Percentiles rank a stretch among this genome's conserved stretches.
phyloP scores from a whole-genome alignment of 1,139 yeast genomes.

The Yamadazyma siamensis region DNA sequence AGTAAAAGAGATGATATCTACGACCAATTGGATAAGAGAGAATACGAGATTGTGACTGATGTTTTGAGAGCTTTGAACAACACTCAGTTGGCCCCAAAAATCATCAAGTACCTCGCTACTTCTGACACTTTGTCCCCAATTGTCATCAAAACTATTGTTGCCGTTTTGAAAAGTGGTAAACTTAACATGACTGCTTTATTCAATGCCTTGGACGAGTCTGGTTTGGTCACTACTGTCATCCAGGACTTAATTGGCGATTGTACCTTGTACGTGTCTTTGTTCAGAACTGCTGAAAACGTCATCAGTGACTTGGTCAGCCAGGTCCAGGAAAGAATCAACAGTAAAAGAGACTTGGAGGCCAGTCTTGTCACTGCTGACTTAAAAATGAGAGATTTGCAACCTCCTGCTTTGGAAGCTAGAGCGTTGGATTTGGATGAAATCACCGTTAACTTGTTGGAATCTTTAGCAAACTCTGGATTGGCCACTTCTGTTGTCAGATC shows the following conservation, averaged over 20 bases:
- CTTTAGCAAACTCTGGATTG: constrained; percentile 41
- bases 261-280: constrained; percentile 34
- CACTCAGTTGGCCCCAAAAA: constrained; percentile 36
- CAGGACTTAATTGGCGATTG: constrained; percentile 42
- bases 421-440: constrained; percentile 24
- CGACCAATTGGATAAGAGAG: constrained; percentile 25
- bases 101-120: constrained; percentile 35
- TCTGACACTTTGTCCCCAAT: constrained; percentile 33
- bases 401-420: constrained; percentile 11
- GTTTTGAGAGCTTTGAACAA: constrained; percentile 39
- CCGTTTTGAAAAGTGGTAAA: constrained; percentile 31
- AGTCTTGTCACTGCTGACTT: constrained; percentile 12
- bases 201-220: constrained; percentile 37
- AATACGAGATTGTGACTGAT: constrained; percentile 39
- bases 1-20: constrained; percentile 31
- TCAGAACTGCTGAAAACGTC: constrained; percentile 29
- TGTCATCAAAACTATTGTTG: constrained; percentile 29
- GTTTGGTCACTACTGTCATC: constrained; percentile 33
- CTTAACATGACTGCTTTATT: constrained; percentile 33
- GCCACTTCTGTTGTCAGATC: constrained; percentile 41
- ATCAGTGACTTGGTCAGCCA: constrained; percentile 26
- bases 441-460: constrained; percentile 37
- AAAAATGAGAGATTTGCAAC: constrained; percentile 16
- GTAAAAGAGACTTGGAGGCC: constrained; percentile 13
- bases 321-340: constrained; percentile 21